A percentile compares a stretch with the other conserved stretches of the same genome.
phyloP scores from a whole-genome alignment of 2,329 filamentous ascomycete species.

The Chaetomium olivaceum region DNA sequence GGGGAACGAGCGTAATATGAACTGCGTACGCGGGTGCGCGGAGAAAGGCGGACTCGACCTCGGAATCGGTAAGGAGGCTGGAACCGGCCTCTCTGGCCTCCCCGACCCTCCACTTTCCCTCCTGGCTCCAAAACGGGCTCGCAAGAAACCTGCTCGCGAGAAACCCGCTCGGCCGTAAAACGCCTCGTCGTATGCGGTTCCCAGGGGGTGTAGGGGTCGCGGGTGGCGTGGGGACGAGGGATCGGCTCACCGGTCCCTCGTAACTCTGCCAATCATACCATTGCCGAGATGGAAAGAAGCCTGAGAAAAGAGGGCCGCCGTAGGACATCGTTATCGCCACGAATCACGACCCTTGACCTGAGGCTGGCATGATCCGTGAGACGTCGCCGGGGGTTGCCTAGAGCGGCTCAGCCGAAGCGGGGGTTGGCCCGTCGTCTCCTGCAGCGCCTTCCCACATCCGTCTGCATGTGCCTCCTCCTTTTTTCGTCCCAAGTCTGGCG shows the following conservation, averaged over 20 bases:
- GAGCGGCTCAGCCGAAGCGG: constrained; percentile 22
- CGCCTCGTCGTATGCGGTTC: constrained; percentile 16
- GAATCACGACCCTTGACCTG: no score
- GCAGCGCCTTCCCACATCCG: no score
- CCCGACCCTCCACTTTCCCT: constrained; percentile 3
- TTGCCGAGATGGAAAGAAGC: no score
- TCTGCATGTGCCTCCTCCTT: no score
- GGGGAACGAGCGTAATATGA: not conserved
- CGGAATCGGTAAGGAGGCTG: constrained; percentile 21
- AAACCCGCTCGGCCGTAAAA: constrained; percentile 10
- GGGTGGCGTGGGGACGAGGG: no score
- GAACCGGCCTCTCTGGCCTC: not conserved
- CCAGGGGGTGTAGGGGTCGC: not conserved
- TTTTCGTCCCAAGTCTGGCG: constrained; percentile 12
- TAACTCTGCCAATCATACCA: no score
- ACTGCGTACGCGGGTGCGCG: constrained; percentile 4
- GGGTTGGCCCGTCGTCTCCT: no score
- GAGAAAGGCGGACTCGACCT: constrained; percentile 21
- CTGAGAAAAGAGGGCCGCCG: no score
- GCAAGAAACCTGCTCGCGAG: constrained; percentile 17
- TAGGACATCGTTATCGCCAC: not conserved
- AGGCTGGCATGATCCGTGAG: no score
- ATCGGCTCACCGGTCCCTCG: no score
- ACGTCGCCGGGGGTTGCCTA: not conserved
- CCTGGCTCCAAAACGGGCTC: no score